Percentiles rank a stretch among this genome's conserved stretches.
Evolutionary conservation across 2,329 filamentous ascomycete species (phyloP).

Genomic region (Microsporum ferrugineum): DNA sequence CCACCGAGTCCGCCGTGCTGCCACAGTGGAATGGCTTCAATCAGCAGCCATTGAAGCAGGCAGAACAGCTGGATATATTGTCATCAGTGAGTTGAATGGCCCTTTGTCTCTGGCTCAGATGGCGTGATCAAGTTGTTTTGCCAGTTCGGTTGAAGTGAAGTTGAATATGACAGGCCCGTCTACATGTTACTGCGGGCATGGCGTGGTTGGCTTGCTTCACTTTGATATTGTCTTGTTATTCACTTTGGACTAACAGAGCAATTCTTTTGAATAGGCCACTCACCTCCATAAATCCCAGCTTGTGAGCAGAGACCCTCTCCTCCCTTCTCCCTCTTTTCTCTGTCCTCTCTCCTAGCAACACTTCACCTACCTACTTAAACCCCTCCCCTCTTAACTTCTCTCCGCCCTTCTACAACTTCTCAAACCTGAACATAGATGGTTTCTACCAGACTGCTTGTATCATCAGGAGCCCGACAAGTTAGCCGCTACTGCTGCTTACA

Average conservation of each 20-base stretch:
- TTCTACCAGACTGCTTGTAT: not conserved
- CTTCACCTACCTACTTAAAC: not conserved
- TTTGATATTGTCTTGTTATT: not conserved
- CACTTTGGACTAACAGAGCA: constrained; percentile 6
- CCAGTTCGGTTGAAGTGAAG: constrained; percentile 4
- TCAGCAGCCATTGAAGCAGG: constrained; percentile 39
- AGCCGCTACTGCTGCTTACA: not conserved
- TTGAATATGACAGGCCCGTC: not conserved
- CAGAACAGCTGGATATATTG: constrained; percentile 44
- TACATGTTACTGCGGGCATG: not conserved
- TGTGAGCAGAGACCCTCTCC: constrained; percentile 15
- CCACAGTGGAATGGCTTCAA: constrained; percentile 60
- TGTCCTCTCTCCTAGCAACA: not conserved
- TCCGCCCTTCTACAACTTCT: constrained; percentile 4
- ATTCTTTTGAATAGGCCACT: constrained; percentile 17
- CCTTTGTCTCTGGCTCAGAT: constrained; percentile 1
- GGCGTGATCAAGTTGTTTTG: constrained; percentile 2
- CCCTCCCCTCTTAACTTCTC: not conserved
- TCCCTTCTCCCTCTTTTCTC: not conserved
- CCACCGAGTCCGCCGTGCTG: constrained; percentile 76
- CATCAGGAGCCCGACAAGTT: not conserved
- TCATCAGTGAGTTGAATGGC: constrained; percentile 39
- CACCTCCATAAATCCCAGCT: constrained; percentile 18
- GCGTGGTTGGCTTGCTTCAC: not conserved
- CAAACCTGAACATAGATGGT: constrained; percentile 11